Evolutionary conservation across 2,329 filamentous ascomycete genomes (phyloP).

Genomic region (Lecanicillium sp.): DNA sequence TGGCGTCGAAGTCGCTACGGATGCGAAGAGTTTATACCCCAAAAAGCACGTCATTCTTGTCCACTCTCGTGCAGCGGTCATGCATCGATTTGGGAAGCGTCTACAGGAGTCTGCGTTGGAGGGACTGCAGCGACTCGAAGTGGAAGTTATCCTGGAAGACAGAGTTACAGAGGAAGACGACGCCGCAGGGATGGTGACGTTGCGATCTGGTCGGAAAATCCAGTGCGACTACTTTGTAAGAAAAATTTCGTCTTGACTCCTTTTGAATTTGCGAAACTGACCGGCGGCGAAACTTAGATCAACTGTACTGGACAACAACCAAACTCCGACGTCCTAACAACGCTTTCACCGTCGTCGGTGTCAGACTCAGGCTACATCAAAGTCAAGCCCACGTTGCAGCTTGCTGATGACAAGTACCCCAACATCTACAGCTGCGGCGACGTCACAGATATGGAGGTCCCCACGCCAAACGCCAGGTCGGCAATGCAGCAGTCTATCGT

Average conservation of each 20-base stretch:
- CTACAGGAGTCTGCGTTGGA: constrained; percentile 31
- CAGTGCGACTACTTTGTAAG: constrained; percentile 44
- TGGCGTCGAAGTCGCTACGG: constrained; percentile 53
- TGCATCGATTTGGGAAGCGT: constrained; percentile 42
- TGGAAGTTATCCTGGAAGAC: constrained; percentile 44
- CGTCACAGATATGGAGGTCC: constrained; percentile 43
- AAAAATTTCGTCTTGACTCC: constrained; percentile 1
- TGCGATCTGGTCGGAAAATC: constrained; percentile 36
- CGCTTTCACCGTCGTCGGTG: constrained; percentile 34
- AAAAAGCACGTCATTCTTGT: constrained; percentile 49
- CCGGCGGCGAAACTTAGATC: constrained; percentile 31
- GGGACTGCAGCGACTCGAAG: constrained; percentile 36
- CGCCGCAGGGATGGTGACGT: constrained; percentile 28
- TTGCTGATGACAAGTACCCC: constrained; percentile 36
- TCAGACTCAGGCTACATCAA: constrained; percentile 40
- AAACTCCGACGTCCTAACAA: constrained; percentile 39
- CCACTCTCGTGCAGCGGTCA: constrained; percentile 45
- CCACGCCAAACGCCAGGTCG: constrained; percentile 45
- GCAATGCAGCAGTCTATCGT: constrained; percentile 45
- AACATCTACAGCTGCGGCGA: constrained; percentile 59
- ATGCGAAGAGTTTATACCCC: constrained; percentile 48
- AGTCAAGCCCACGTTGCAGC: constrained; percentile 49
- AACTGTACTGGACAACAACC: constrained; percentile 54
- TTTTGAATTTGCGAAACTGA: constrained; percentile 3
- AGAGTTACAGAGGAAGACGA: constrained; percentile 30